These are phyloP conservation scores for Annulohypoxylon truncatum DNA, from an alignment of 2,329 filamentous ascomycete species.

Conservation along the genomic window DNA sequence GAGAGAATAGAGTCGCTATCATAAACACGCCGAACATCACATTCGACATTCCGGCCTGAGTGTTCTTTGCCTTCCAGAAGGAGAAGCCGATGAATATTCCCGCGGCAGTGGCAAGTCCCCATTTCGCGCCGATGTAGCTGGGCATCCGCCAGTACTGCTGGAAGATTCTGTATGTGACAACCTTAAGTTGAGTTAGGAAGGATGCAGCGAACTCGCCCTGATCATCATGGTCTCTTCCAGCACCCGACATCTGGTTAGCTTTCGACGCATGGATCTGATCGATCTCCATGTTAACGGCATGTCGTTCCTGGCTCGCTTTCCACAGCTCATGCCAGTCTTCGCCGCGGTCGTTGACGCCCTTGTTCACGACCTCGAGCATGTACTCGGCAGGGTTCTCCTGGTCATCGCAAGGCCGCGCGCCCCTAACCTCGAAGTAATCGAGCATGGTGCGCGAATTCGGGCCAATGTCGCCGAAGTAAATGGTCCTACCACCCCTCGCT, in stretches of 20 bases:
- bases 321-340: constrained; percentile 18
- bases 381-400: constrained; percentile 64
- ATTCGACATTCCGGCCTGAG: constrained; percentile 12
- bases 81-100: constrained; percentile 19
- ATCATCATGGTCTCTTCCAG: neutral
- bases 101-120: constrained; percentile 1
- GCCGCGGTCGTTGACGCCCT: neutral
- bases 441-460: constrained; percentile 10
- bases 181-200: constrained; percentile 6
- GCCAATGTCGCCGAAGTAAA: constrained; percentile 83
- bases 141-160: constrained; percentile 20
- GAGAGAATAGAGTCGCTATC: constrained; percentile 13
- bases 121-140: constrained; percentile 13
- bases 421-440: constrained; percentile 12
- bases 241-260: neutral
- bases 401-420: constrained; percentile 62
- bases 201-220: constrained; percentile 14
- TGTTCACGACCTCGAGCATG: constrained; percentile 17
- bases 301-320: constrained; percentile 9
- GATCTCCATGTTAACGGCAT: constrained; percentile 3
- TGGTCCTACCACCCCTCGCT: constrained; percentile 75
- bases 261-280: constrained; percentile 6
- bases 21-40: constrained; percentile 19
- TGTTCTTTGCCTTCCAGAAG: constrained; percentile 4
- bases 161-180: constrained; percentile 12